Conservation (phyloP, 164 flowering plant genomes). For the Aristolochia contorta region DNA sequence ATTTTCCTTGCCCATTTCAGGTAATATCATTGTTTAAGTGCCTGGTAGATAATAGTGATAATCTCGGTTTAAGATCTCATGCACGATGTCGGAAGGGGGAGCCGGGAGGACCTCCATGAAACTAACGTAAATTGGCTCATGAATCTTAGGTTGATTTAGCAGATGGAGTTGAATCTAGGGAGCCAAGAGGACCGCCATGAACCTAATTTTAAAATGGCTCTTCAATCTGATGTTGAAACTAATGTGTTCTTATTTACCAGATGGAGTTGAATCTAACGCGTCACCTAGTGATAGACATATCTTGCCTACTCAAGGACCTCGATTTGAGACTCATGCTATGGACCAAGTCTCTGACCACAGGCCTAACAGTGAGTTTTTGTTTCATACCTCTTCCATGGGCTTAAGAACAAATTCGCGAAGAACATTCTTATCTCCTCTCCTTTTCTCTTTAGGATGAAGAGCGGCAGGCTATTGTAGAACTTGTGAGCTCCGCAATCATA, state of each 20-base stretch:
- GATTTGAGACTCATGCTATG: slow-evolving; percentile 50
- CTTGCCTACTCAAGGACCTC: slow-evolving; percentile 38
- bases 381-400: neutral
- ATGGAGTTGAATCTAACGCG: slow-evolving; percentile 41
- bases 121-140: too few species aligned
- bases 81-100: too few species aligned
- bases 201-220: neutral
- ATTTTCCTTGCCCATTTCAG: too few species aligned
- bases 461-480: slow-evolving; percentile 19
- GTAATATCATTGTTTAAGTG: too few species aligned
- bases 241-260: slow-evolving; percentile 18
- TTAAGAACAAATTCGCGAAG: neutral
- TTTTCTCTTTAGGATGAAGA: slow-evolving; percentile 29
- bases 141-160: too few species aligned
- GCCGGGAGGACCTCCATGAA: too few species aligned
- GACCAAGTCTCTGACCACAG: slow-evolving; percentile 26
- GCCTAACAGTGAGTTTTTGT: slow-evolving; percentile 23
- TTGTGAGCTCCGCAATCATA: slow-evolving; percentile 35
- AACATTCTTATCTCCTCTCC: neutral
- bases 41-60: neutral
- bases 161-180: too few species aligned
- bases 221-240: neutral
- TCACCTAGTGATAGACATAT: slow-evolving; percentile 39
- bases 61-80: too few species aligned
- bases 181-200: too few species aligned